Evolutionary conservation across 164 flowering plant species (phyloP), one percentile per base, ranked within the genome.

Genomic region (Sextonia rubra): DNA sequence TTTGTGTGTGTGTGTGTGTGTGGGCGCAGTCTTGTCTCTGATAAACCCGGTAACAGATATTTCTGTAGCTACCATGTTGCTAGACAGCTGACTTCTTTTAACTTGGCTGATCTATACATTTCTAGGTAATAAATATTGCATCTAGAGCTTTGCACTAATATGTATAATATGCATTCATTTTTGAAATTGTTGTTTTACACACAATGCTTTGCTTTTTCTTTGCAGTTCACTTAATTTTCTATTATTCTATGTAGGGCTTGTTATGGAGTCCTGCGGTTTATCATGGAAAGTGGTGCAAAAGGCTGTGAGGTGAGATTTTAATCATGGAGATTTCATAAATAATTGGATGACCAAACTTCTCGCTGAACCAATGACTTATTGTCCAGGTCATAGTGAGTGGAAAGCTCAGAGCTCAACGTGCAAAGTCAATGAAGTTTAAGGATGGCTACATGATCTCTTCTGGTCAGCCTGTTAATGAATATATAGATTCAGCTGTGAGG

Each of bases 241-340:
- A 32, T 66, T 17, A 4, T 32, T 8, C 17, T 17, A 20, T 69
- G 29, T 58, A 74, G 82, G 74, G 86, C 84, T 64, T 83, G 86
- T 68, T 83, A 83, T 79, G 82, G 84, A 58, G 84, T 83, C 30
- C 68, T 83, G 64, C 70, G 82, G 20, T 83, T 79, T 25, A 49
- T 81, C 56, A 79, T 81, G 84, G 86, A 79, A 58, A 80, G 84
- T 71, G 83, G 83, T 22, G 84, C 84, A 7, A 80, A 81, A 29
- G 84, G 84, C 0, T 83, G 84, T 60, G 84, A 81, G 82, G 81
- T 80, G 20, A 69, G 72, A 49, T 29, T 11, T 37, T 48, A 1
- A 23, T 12, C 6, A 8, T 11, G 12, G 26, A 24, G 5, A 12
- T 47, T 44, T 11, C 14, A 65, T 70, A 15, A 27, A 30, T 14